These are phyloP conservation scores for Ganoderma boninense DNA, from an alignment of 1,284 basidiomycete genomes.

Conservation along the genomic window DNA sequence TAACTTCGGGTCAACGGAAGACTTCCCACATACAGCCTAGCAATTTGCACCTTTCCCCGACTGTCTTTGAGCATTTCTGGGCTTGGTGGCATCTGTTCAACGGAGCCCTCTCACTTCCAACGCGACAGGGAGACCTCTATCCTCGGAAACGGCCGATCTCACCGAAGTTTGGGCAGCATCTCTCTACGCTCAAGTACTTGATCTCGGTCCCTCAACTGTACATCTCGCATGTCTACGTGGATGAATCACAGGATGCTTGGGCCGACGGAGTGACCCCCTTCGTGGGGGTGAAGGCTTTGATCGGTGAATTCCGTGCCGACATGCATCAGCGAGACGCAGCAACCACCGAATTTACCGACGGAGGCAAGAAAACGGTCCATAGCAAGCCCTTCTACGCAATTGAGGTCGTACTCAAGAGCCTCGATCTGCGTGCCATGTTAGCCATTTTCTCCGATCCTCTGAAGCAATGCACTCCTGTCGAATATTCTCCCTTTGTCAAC, in stretches of 20 bases:
- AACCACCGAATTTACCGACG: constrained; percentile 58
- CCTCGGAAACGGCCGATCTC: constrained; percentile 76
- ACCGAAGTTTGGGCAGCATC: constrained; percentile 89
- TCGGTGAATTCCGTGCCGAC: constrained; percentile 87
- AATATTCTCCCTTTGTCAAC: constrained; percentile 52
- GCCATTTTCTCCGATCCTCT: constrained; percentile 81
- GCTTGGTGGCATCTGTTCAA: constrained; percentile 93
- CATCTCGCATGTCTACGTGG: constrained; percentile 89
- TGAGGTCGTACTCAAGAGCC: constrained; percentile 82
- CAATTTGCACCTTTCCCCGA: constrained; percentile 89
- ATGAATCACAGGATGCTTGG: constrained; percentile 83
- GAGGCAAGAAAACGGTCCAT: constrained; percentile 63
- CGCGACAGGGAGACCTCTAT: constrained; percentile 88
- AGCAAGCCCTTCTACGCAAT: constrained; percentile 95
- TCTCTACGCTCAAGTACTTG: constrained; percentile 95
- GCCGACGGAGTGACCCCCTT: constrained; percentile 79
- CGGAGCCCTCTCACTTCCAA: constrained; percentile 81
- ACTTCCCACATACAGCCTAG: constrained; percentile 54
- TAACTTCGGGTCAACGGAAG: constrained; percentile 63
- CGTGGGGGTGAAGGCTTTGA: constrained; percentile 86
- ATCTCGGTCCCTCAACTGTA: constrained; percentile 83
- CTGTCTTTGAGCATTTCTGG: constrained; percentile 91
- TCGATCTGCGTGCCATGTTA: constrained; percentile 83
- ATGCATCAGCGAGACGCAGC: constrained; percentile 95
- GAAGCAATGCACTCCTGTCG: constrained; percentile 63